Conservation (phyloP, 495 filamentous ascomycete genomes). For the Lichina pygmaea region DNA sequence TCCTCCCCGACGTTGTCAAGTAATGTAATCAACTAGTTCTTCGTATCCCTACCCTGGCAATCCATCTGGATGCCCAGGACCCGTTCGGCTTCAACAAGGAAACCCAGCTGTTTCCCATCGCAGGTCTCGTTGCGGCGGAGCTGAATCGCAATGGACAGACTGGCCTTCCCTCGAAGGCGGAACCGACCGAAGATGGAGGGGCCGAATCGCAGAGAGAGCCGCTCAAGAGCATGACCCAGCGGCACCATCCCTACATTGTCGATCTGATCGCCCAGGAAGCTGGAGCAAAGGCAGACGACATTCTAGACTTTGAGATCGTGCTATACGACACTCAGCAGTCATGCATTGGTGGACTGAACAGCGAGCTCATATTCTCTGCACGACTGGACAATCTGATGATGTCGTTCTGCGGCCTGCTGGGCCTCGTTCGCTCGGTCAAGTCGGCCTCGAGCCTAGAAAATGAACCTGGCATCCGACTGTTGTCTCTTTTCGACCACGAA, state of each 20-base stretch:
- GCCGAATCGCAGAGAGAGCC: background rate
- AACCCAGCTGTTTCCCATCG: conserved; percentile 80
- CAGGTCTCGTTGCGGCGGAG: conserved; percentile 62
- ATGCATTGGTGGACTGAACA: conserved; percentile 64
- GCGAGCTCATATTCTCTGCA: conserved; percentile 83
- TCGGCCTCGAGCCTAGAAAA: conserved; percentile 31
- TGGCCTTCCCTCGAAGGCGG: conserved; percentile 9
- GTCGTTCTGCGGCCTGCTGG: conserved; percentile 67
- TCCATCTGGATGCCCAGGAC: conserved; percentile 69
- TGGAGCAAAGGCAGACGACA: conserved; percentile 33
- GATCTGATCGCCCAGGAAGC: conserved; percentile 64
- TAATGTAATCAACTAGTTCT: conserved; percentile 24
- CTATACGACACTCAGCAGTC: conserved; percentile 87
- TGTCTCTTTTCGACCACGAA: conserved; percentile 90
- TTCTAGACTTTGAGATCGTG: conserved; percentile 86
- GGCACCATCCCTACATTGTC: conserved; percentile 73
- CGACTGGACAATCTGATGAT: conserved; percentile 86
- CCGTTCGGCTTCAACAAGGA: conserved; percentile 90
- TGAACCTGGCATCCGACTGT: conserved; percentile 61
- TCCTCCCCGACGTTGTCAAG: background rate
- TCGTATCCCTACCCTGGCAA: conserved; percentile 73
- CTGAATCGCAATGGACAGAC: conserved; percentile 34
- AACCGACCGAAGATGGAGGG: conserved; percentile 3
- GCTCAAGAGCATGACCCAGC: conserved; percentile 27
- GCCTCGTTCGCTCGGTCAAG: conserved; percentile 58